Evolutionary conservation across 148 eudicot species (phyloP).

Genomic region (Tetragonia tetragonoides): DNA sequence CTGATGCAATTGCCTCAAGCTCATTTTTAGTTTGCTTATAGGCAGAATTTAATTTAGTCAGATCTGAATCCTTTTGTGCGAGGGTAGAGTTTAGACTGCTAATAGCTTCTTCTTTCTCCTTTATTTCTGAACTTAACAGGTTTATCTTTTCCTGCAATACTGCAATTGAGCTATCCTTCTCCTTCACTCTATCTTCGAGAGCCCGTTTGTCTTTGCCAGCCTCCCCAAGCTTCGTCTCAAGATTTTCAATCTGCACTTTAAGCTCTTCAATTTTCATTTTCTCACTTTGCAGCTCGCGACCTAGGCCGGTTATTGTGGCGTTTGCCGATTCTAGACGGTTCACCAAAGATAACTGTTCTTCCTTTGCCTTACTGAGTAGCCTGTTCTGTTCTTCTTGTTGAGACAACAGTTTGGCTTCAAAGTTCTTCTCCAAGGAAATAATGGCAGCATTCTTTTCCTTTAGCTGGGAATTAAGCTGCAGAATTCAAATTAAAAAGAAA

Average conservation of each 20-base stretch:
- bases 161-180: slow-evolving; percentile 53
- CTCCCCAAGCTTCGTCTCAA: slow-evolving; percentile 37
- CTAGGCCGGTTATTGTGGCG: slow-evolving; percentile 45
- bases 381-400: slow-evolving; percentile 53
- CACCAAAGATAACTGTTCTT: slow-evolving; percentile 52
- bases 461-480: slow-evolving; percentile 61
- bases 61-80: slow-evolving; percentile 47
- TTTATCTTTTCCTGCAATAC: slow-evolving; percentile 57
- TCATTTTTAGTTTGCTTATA: slow-evolving; percentile 46
- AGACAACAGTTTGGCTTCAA: slow-evolving; percentile 44
- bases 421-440: slow-evolving; percentile 59
- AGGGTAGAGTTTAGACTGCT: slow-evolving; percentile 43
- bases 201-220: slow-evolving; percentile 44
- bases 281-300: slow-evolving; percentile 51
- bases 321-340: slow-evolving; percentile 58
- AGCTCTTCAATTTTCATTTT: slow-evolving; percentile 48
- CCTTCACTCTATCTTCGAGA: slow-evolving; percentile 58
- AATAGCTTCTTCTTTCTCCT: slow-evolving; percentile 57
- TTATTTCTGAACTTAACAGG: slow-evolving; percentile 57
- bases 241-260: slow-evolving; percentile 39
- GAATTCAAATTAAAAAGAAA: slow-evolving; percentile 5
- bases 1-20: slow-evolving; percentile 37
- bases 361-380: slow-evolving; percentile 51
- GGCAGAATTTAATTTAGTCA: slow-evolving; percentile 34
- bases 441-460: slow-evolving; percentile 59